Percentiles rank a stretch among this genome's conserved stretches.
Evolutionary conservation across 345 rosid genomes (phyloP).

Genomic region (Theobroma cacao): DNA sequence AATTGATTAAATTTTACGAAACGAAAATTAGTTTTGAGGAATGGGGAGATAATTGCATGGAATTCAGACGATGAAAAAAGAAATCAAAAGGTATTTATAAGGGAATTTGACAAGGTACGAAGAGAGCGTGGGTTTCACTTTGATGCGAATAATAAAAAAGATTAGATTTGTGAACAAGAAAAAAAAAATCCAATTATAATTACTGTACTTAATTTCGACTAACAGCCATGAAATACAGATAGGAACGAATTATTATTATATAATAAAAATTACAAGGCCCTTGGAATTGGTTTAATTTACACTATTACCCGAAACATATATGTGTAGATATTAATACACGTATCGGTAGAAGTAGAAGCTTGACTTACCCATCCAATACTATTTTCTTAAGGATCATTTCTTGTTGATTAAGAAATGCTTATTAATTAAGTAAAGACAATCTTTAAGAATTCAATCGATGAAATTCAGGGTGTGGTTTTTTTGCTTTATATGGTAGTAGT

Average conservation of each 20-base stretch:
- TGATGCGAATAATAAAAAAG: not conserved
- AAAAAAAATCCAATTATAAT: not conserved
- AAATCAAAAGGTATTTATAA: not conserved
- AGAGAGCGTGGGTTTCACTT: conserved; percentile 9
- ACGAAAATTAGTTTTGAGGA: not conserved
- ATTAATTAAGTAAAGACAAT: not conserved
- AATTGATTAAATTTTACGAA: not conserved
- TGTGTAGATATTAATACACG: no score
- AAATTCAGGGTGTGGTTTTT: not conserved
- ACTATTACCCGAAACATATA: not conserved
- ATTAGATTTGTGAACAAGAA: not conserved
- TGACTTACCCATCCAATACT: not conserved
- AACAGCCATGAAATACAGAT: not conserved
- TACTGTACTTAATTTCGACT: not conserved
- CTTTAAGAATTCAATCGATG: not conserved
- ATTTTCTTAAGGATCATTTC: not conserved
- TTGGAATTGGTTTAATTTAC: not conserved
- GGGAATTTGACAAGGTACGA: not conserved
- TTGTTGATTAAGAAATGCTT: no score
- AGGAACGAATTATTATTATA: not conserved
- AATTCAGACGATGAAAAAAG: not conserved
- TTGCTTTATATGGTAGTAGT: no score
- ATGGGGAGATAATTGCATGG: not conserved
- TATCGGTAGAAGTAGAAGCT: not conserved
- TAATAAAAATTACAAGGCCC: no score